These are phyloP conservation scores for Entoloma clypeatum DNA, from an alignment of 1,284 basidiomycete species.

Conservation along the genomic window DNA sequence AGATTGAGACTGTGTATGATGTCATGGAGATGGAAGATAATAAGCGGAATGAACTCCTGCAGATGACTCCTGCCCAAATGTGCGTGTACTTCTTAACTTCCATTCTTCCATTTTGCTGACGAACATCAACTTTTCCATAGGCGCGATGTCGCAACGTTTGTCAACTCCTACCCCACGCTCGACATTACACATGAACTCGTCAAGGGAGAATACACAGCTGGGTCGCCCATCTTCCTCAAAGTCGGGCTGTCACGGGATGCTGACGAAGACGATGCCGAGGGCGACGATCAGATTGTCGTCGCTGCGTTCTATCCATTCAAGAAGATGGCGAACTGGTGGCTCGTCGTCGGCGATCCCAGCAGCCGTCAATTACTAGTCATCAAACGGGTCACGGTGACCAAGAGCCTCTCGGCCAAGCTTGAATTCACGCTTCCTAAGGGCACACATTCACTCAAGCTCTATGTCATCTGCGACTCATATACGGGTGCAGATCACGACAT, in stretches of 20 bases:
- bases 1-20: conserved; percentile 87
- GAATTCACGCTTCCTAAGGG: conserved; percentile 89
- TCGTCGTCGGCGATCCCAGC: conserved; percentile 83
- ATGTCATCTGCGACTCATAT: conserved; percentile 92
- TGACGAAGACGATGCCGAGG: conserved; percentile 79
- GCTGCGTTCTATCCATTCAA: conserved; percentile 89
- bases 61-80: conserved; percentile 87
- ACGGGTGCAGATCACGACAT: conserved; percentile 90
- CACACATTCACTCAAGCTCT: conserved; percentile 78
- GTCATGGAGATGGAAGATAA: conserved; percentile 97
- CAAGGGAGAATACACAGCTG: conserved; percentile 81
- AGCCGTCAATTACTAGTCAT: conserved; percentile 83
- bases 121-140: conserved; percentile 35
- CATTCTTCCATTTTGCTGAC: conserved; percentile 2
- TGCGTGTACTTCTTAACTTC: conserved; percentile 35
- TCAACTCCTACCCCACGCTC: conserved; percentile 91
- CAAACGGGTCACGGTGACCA: conserved; percentile 90
- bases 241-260: conserved; percentile 81
- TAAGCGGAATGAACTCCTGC: conserved; percentile 75
- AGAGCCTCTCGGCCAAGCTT: conserved; percentile 76
- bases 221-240: conserved; percentile 77
- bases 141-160: conserved; percentile 88
- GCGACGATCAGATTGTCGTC: conserved; percentile 75
- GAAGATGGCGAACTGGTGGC: conserved; percentile 97
- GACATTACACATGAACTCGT: conserved; percentile 84